Evolutionary conservation across 1,139 yeast species (phyloP).

Genomic region (Spencermartinsiella ligniputridi): DNA sequence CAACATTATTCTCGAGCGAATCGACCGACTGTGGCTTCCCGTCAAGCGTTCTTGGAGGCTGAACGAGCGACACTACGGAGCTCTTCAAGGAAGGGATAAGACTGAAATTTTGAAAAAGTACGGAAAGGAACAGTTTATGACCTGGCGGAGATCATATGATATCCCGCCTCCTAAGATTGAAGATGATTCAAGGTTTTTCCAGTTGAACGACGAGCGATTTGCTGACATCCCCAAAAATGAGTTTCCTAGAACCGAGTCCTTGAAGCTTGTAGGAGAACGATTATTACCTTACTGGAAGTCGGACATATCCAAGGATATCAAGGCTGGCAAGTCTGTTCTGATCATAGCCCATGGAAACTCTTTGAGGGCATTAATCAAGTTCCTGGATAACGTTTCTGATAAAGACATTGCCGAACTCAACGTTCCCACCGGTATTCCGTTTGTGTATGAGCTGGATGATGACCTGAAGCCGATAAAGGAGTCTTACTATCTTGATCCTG

Average conservation of each 20-base stretch:
- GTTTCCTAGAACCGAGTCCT: conserved; percentile 91
- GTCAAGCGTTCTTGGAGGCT: conserved; percentile 96
- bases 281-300: conserved; percentile 98
- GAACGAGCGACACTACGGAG: conserved; percentile 99
- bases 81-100: conserved; percentile 97
- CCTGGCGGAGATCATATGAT: conserved; percentile 97
- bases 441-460: conserved; percentile 92
- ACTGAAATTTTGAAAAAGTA: conserved; percentile 84
- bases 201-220: conserved; percentile 83
- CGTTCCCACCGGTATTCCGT: conserved; percentile 98
- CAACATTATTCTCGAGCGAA: conserved; percentile 83
- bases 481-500: conserved; percentile 96
- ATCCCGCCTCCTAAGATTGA: conserved; percentile 92
- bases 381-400: conserved; percentile 91
- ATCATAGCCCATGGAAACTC: conserved; percentile 99
- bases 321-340: conserved; percentile 84
- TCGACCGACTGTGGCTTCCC: conserved; percentile 89
- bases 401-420: conserved; percentile 89
- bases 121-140: conserved; percentile 92
- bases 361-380: conserved; percentile 93
- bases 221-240: conserved; percentile 74
- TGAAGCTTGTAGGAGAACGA: conserved; percentile 94
- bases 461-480: conserved; percentile 86
- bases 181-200: conserved; percentile 76
- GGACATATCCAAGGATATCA: conserved; percentile 78